Evolutionary conservation across 148 eudicot species (phyloP), one percentile per base, ranked within the genome.

Genomic region (Rhododendron kiyosumense): DNA sequence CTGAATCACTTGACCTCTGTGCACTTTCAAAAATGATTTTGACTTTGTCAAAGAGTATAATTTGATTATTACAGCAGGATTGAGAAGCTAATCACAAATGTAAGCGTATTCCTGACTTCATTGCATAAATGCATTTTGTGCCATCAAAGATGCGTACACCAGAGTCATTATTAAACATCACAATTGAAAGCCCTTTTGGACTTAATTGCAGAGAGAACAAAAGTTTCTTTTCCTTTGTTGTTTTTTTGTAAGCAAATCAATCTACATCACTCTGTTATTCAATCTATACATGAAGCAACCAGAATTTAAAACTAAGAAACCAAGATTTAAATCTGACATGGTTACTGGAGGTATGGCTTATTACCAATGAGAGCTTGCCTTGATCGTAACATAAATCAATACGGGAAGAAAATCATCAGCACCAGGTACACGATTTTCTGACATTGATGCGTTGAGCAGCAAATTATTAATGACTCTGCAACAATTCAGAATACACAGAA

Each of bases 381-480:
- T 87, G 86, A 87, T 87, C 52, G 82, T 81, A 71, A 87, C 83
- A 78, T 65, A 87, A 28, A 87, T 83, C 51, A 87, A 78, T 49
- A 88, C 86, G 10, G 90, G 90, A 83, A 88, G 90, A 85, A 88
- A 88, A 86, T 88, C 90, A 85, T 88, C 90, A 65, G 90, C 90
- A n/a, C 90, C 90, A 41, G 88, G 87, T 43, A 85, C 87, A 83
- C 76, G 85, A 52, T 85, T 77, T 52, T 88, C 87, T 65, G 88
- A 83, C 79, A 83, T 54, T 20, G 90, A 76, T 51, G 88, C 88
- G 34, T 88, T 88, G 59, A 88, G 87, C 54, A 88, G 88, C 88
- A 88, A 83, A 86, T 88, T 88, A 20, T 86, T 88, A 79, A 88
- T 88, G 65, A 88, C 90, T 34, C 85, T 83, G 82, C 90, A 88